Conservation (phyloP, 371 early-diverging fungal species). For the Umbelopsis sp. region DNA sequence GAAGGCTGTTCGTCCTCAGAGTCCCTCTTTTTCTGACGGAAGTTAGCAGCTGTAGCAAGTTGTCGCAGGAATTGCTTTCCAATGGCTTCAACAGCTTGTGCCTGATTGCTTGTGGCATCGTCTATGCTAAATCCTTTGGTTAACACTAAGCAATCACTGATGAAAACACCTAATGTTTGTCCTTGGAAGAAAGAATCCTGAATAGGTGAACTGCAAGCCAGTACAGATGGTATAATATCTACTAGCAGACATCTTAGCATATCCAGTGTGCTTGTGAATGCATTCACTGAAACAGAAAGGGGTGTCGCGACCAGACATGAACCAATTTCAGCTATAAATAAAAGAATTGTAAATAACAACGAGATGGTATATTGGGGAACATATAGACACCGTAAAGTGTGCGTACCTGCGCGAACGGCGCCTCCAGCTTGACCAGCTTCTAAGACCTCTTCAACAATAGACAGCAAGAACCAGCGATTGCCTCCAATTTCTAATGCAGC, state of each 20-base stretch:
- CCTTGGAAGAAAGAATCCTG: conserved; percentile 54
- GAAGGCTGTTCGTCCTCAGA: conserved; percentile 21
- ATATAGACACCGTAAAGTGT: too few species aligned
- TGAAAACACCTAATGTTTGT: conserved; percentile 56
- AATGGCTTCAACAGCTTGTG: conserved; percentile 22
- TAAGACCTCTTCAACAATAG: conserved; percentile 51
- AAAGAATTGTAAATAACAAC: neutral
- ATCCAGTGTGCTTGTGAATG: conserved; percentile 31
- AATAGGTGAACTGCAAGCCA: conserved; percentile 29
- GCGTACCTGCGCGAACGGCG: conserved; percentile 53
- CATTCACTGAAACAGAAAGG: conserved; percentile 28
- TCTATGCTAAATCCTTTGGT: conserved; percentile 32
- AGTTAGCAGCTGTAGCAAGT: conserved; percentile 32
- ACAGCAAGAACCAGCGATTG: conserved; percentile 46
- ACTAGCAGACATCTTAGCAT: conserved; percentile 43
- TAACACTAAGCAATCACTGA: conserved; percentile 48
- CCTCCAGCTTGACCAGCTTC: conserved; percentile 56
- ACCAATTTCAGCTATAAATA: conserved; percentile 47
- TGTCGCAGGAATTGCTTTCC: conserved; percentile 37
- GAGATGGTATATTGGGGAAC: too few species aligned
- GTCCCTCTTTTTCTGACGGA: conserved; percentile 23
- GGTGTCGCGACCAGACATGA: conserved; percentile 51
- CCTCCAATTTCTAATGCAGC: conserved; percentile 51
- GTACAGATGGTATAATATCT: conserved; percentile 37
- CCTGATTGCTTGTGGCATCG: conserved; percentile 21